Base-by-base conservation (phyloP, 331 rosid species). In the Telfairia occidentalis region DNA sequence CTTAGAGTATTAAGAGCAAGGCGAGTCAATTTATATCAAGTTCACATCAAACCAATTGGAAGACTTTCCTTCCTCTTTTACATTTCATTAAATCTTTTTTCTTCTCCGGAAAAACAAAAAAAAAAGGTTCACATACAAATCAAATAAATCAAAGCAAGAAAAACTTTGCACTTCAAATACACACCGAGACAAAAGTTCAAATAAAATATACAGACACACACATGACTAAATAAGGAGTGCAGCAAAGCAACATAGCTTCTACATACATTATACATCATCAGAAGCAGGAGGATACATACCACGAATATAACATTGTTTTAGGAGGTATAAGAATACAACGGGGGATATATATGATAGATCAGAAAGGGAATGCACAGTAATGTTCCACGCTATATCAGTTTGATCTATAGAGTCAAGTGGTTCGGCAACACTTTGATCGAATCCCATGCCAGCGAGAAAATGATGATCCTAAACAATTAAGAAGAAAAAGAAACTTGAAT, bases 321-420 rank as follows among this genome's bases (percentile, higher is more conserved):
- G 84, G 66, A 92, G 91, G 82, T 82, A 86, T 65, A 95, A 24
- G 82, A 95, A 95, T 50, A 91, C 89, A 80, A 87, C 82, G 0
- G 97, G 99, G 69, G 99, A 82, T 43, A 90, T 89, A 74, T 83
- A 85, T 16, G 80, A 55, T 37, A 95, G 82, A 81, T 95, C 88
- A 73, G 80, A 83, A 77, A 90, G 92, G 16, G 96, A 85, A 84
- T 95, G 97, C 75, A 54, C 74, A 53, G 90, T 84, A 71, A 95
- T 73, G 66, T 85, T 83, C 84, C 80, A 63, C 13, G 61, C 48
- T 54, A 54, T 79, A 53, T 67, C 54, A 78, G 48, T 63, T 77
- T 60, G 75, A 75, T 79, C 93, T 18, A 64, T 78, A 37, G 65
- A 53, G 42, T 73, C 63, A 57, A 53, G 42, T 46, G 64, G 64